Base-by-base conservation (phyloP, 2,329 filamentous ascomycete species). In the Botrytis fabae region DNA sequence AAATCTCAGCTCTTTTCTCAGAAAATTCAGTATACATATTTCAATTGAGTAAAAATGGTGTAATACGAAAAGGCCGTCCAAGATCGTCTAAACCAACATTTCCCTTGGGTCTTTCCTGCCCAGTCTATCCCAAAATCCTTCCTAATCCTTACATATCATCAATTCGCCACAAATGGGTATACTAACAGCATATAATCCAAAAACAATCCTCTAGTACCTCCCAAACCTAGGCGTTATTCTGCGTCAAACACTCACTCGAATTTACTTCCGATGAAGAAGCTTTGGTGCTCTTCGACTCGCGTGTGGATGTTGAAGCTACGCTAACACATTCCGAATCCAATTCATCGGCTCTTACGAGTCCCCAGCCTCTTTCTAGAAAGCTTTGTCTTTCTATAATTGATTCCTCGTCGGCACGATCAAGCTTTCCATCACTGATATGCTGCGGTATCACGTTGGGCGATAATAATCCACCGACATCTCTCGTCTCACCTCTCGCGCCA, bases 311-410 rank as follows among this genome's bases (percentile, higher is more conserved):
- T 40, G 70, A 72, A 6, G 40, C 51, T 4, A 72, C 7, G 32
- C 70, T 72, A 6, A 72, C 70, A n/a, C 70, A 72, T 32, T 72
- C 70, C 22, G 70, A 72, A 40, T 72, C 70, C 42, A 72, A 51
- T 22, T 69, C 62, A 59, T 48, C 51, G 2, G 44, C 28, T 38
- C 46, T 68, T 25, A 72, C 62, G 2, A 72, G 51, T 18, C 70
- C 70, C 70, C 70, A 72, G 3, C 51, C 51, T 38, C 62, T 72
- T 32, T 72, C 70, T 32, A 72, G 20, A 32, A 72, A 72, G 38
- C 70, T 72, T 54, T 69, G 38, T 9, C 61, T 68, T 25, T 72
- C 70, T 4, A 72, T 72, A 28, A 54, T 68, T 10, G 70, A 72
- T 51, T 68, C 38, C 18, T 68, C 63, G 16, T 59, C 63, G 4